phyloP scores from a whole-genome alignment of 495 filamentous ascomycete genomes.

The Astrocystis sublimbata region DNA sequence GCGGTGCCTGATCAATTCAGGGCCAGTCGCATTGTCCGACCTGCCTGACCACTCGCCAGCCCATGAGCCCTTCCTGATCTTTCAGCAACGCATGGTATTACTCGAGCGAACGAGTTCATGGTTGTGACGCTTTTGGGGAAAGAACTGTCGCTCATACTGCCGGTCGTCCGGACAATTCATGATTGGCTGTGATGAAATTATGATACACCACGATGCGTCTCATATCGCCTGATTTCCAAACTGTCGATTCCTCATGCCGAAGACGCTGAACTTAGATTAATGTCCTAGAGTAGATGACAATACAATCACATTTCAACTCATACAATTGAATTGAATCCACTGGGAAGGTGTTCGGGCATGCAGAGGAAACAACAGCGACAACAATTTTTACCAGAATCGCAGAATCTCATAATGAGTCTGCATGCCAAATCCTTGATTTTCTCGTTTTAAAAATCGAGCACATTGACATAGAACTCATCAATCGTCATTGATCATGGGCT shows the following conservation, averaged over 20 bases:
- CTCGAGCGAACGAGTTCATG: no score
- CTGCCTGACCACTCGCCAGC: background rate
- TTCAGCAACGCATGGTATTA: no score
- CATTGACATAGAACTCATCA: slow-evolving; percentile 66
- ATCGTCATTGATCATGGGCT: slow-evolving; percentile 69
- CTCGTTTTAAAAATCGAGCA: slow-evolving; percentile 55
- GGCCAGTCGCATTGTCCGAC: no score
- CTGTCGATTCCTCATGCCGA: no score
- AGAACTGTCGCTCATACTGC: background rate
- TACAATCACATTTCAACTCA: no score
- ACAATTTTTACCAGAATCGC: slow-evolving; percentile 32
- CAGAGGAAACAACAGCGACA: background rate
- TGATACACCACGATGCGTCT: no score
- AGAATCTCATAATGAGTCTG: no score
- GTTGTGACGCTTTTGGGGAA: background rate
- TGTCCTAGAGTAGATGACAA: no score
- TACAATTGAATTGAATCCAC: no score
- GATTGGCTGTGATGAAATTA: no score
- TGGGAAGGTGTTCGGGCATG: background rate
- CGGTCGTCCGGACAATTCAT: background rate
- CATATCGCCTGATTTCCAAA: no score
- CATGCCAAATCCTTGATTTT: slow-evolving; percentile 70
- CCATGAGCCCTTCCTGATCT: background rate
- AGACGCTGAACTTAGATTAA: no score
- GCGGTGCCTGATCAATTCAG: slow-evolving; percentile 52